phyloP scores from a whole-genome alignment of 768 basidiomycete species.

The Amanita subjunquillea region DNA sequence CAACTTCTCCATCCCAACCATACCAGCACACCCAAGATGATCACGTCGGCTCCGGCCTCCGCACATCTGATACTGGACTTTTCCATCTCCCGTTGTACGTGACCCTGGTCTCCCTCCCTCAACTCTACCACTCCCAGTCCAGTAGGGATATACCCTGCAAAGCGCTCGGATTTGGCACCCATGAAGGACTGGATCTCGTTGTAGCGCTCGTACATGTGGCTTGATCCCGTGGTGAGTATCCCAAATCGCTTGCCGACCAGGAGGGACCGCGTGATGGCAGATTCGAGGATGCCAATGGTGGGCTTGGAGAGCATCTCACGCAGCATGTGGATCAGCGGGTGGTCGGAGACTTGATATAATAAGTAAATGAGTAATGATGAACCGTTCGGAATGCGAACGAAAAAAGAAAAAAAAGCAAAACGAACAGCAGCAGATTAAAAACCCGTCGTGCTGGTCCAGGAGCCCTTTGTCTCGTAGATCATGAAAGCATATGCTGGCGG shows the following conservation, averaged over 20 bases:
- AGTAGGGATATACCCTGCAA: constrained; percentile 23
- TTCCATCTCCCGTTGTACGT: constrained; percentile 20
- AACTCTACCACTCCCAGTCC: constrained; percentile 25
- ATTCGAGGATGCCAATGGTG: constrained; percentile 24
- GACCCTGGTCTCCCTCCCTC: constrained; percentile 17
- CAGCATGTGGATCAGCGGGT: constrained; percentile 23
- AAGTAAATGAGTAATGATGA: neutral
- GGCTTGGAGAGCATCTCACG: constrained; percentile 23
- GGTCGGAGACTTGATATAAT: constrained; percentile 21
- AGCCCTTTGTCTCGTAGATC: constrained; percentile 17
- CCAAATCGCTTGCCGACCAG: constrained; percentile 26
- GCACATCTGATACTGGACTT: constrained; percentile 19
- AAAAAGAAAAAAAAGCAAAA: too few species aligned
- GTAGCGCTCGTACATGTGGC: constrained; percentile 21
- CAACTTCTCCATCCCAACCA: constrained; percentile 26
- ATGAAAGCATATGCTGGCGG: constrained; percentile 18
- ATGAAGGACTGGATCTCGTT: constrained; percentile 23
- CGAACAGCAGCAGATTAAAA: constrained; percentile 29
- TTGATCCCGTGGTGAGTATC: constrained; percentile 25
- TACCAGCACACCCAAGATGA: constrained; percentile 29
- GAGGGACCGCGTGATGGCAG: constrained; percentile 21
- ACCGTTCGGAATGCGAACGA: neutral
- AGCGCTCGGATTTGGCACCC: constrained; percentile 22
- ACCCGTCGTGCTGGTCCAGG: constrained; percentile 22
- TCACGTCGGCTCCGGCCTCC: constrained; percentile 22